These are phyloP conservation scores for Penicillium sp. DNA, from an alignment of 2,329 filamentous ascomycete genomes.

Conservation along the genomic window DNA sequence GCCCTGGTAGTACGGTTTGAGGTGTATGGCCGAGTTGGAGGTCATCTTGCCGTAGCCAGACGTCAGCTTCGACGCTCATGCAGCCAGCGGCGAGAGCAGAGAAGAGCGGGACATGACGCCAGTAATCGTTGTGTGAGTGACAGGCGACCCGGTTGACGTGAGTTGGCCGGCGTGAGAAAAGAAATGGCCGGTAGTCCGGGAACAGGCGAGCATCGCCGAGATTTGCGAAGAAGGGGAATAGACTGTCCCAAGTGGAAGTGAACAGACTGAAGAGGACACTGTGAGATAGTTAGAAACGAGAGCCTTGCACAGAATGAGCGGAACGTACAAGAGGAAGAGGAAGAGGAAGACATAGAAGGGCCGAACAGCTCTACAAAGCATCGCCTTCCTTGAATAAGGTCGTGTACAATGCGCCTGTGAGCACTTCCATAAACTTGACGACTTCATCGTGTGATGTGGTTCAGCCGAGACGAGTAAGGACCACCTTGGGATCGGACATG, in stretches of 20 bases:
- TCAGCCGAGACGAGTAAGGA: not conserved
- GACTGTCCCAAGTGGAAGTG: slow-evolving; percentile 1
- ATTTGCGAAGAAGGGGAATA: slow-evolving; percentile 1
- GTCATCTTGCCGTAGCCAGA: slow-evolving; percentile 57
- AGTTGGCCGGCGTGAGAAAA: slow-evolving; percentile 9
- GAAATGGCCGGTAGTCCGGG: slow-evolving; percentile 1
- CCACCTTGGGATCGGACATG: not conserved
- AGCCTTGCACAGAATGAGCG: not conserved
- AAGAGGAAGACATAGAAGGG: slow-evolving; percentile 6
- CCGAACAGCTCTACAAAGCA: slow-evolving; percentile 2
- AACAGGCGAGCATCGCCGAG: not conserved
- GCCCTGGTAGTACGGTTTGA: slow-evolving; percentile 49
- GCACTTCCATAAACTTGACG: slow-evolving; percentile 4
- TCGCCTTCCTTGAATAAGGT: not conserved
- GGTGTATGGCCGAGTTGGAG: slow-evolving; percentile 61
- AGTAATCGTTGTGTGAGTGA: slow-evolving; percentile 69
- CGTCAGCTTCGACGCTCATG: slow-evolving; percentile 63
- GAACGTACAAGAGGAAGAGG: slow-evolving; percentile 8
- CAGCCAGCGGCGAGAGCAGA: slow-evolving; percentile 58
- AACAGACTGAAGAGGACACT: slow-evolving; percentile 6
- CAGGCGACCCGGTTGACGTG: slow-evolving; percentile 52
- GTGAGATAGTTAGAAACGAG: not conserved
- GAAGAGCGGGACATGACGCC: slow-evolving; percentile 58
- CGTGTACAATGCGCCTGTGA: slow-evolving; percentile 2
- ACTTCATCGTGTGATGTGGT: not conserved